phyloP scores from a whole-genome alignment of 495 filamentous ascomycete genomes.

The Hamigera avellanea region DNA sequence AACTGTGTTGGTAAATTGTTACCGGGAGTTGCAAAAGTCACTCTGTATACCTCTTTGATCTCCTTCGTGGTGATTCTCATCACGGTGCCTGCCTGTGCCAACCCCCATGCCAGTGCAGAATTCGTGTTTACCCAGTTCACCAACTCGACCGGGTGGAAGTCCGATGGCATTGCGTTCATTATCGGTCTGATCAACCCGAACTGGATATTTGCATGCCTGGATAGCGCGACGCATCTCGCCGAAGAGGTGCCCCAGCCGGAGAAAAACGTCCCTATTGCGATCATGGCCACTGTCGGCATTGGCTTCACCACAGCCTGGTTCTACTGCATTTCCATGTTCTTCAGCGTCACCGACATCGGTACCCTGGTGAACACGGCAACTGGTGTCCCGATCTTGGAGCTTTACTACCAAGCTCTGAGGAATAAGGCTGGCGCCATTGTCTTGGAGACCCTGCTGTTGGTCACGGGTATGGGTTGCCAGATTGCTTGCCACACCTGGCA shows the following conservation, averaged over 20 bases:
- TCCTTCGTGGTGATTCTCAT: conserved; percentile 45
- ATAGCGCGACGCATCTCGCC: conserved; percentile 50
- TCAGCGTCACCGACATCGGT: conserved; percentile 40
- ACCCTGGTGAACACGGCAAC: conserved; percentile 36
- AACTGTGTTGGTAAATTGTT: conserved; percentile 46
- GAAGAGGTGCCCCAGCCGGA: conserved; percentile 45
- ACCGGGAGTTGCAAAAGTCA: conserved; percentile 35
- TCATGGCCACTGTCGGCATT: conserved; percentile 48
- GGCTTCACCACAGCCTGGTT: conserved; percentile 47
- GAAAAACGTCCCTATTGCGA: conserved; percentile 35
- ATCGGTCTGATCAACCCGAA: conserved; percentile 51
- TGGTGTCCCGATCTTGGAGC: conserved; percentile 43
- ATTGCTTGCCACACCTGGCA: conserved; percentile 48
- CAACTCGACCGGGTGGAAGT: conserved; percentile 50
- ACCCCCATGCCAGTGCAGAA: conserved; percentile 37
- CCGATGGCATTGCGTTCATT: conserved; percentile 52
- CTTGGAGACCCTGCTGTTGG: conserved; percentile 41
- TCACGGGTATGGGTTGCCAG: conserved; percentile 43
- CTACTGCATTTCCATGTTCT: conserved; percentile 48
- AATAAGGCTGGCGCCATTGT: conserved; percentile 44
- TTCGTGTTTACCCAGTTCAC: conserved; percentile 53
- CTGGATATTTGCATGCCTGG: conserved; percentile 50
- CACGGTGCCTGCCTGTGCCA: conserved; percentile 42
- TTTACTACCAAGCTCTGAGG: conserved; percentile 43
- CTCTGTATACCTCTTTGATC: conserved; percentile 40